Evolutionary conservation across 495 filamentous ascomycete species (phyloP).

Genomic region (Lophiotrema nucula): DNA sequence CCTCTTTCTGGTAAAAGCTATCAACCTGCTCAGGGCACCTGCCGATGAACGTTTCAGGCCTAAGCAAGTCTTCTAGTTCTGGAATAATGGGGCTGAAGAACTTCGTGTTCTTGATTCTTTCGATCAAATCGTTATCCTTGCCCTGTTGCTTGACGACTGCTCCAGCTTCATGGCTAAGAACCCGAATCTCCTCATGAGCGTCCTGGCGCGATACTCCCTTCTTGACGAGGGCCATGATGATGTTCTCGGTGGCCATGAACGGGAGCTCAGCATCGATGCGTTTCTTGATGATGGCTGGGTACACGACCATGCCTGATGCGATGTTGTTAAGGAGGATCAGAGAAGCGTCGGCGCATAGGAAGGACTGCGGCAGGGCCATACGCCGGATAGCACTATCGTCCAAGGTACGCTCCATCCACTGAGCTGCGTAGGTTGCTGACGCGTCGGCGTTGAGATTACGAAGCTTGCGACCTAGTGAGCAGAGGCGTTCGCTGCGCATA

Average conservation of each 20-base stretch:
- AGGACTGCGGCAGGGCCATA: constrained; percentile 75
- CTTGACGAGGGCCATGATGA: constrained; percentile 82
- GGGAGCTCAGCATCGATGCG: constrained; percentile 77
- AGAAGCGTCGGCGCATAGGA: constrained; percentile 79
- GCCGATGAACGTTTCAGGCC: constrained; percentile 70
- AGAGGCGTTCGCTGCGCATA: constrained; percentile 86
- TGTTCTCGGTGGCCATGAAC: constrained; percentile 48
- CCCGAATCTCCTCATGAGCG: constrained; percentile 84
- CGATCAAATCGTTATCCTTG: constrained; percentile 78
- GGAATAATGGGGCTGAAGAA: constrained; percentile 82
- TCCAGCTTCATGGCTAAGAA: constrained; percentile 82
- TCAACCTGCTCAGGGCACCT: constrained; percentile 39
- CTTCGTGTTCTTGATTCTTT: constrained; percentile 67
- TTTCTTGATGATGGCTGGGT: constrained; percentile 71
- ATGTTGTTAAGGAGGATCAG: constrained; percentile 82
- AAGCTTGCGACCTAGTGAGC: constrained; percentile 70
- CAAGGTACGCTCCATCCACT: constrained; percentile 75
- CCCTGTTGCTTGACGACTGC: constrained; percentile 78
- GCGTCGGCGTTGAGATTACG: constrained; percentile 65
- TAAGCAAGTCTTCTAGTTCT: constrained; percentile 73
- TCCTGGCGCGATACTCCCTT: constrained; percentile 80
- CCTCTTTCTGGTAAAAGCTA: constrained; percentile 47
- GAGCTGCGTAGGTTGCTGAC: constrained; percentile 72
- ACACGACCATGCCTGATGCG: constrained; percentile 77
- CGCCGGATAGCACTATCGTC: constrained; percentile 66